Evolutionary conservation across 1,284 basidiomycete species (phyloP).

Genomic region (Xanthoconium separans): DNA sequence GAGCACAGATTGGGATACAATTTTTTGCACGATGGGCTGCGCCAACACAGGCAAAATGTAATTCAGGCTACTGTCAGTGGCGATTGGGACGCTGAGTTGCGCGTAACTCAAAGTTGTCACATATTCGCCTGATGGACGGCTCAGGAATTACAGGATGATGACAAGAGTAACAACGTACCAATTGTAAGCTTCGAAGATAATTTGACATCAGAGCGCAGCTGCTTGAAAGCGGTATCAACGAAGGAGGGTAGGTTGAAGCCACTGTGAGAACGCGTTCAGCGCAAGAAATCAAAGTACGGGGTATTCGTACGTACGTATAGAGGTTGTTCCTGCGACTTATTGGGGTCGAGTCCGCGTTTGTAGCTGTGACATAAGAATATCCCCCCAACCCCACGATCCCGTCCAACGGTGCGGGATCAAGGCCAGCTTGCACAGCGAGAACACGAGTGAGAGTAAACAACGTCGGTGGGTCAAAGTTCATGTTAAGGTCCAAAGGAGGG

Average conservation of each 20-base stretch:
- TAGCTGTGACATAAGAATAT: conserved; percentile 55
- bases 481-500: conserved; percentile 57
- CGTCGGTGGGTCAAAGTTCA: conserved; percentile 73
- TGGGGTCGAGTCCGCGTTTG: conserved; percentile 37
- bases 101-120: conserved; percentile 60
- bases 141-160: background rate
- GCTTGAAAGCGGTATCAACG: conserved; percentile 65
- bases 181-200: conserved; percentile 58
- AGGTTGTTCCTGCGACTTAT: conserved; percentile 45
- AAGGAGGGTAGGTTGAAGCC: conserved; percentile 70
- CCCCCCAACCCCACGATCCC: conserved; percentile 70
- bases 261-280: conserved; percentile 35
- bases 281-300: background rate
- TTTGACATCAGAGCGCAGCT: conserved; percentile 61
- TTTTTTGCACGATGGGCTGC: conserved; percentile 77
- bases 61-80: conserved; percentile 62
- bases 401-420: conserved; percentile 64
- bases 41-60: conserved; percentile 72
- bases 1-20: conserved; percentile 61
- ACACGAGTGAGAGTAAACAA: conserved; percentile 72
- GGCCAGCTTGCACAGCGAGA: conserved; percentile 63
- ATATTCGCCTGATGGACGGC: conserved; percentile 53
- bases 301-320: conserved; percentile 52
- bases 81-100: conserved; percentile 57
- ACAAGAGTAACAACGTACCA: conserved; percentile 36